These are phyloP conservation scores for Neurospora sp. DNA, from an alignment of 495 filamentous ascomycete genomes.

Conservation along the genomic window DNA sequence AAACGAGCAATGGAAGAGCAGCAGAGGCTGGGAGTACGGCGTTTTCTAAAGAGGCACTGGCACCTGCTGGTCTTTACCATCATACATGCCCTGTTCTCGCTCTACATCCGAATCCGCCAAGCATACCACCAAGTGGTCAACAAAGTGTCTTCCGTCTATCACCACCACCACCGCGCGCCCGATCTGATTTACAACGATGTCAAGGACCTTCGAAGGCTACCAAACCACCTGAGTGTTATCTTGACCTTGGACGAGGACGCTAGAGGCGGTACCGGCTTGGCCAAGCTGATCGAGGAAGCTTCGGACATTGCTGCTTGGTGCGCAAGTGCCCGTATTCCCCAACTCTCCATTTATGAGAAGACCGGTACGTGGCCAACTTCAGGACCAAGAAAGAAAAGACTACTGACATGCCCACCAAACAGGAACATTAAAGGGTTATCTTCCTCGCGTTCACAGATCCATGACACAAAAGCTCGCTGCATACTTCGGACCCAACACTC, in stretches of 20 bases:
- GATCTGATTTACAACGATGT: slow-evolving; percentile 85
- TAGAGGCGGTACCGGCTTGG: slow-evolving; percentile 54
- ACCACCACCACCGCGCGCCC: slow-evolving; percentile 89
- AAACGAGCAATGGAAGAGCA: slow-evolving; percentile 13
- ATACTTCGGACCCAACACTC: slow-evolving; percentile 68
- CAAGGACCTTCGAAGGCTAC: slow-evolving; percentile 57
- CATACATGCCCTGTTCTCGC: slow-evolving; percentile 72
- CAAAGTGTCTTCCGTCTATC: slow-evolving; percentile 64
- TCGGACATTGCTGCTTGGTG: slow-evolving; percentile 89
- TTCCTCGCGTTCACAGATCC: slow-evolving; percentile 63
- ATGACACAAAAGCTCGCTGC: slow-evolving; percentile 63
- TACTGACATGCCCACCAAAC: neutral
- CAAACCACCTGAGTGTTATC: slow-evolving; percentile 80
- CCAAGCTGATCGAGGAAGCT: slow-evolving; percentile 78
- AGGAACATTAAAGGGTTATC: slow-evolving; percentile 82
- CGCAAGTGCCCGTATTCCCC: slow-evolving; percentile 71
- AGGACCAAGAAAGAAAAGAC: neutral
- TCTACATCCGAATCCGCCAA: slow-evolving; percentile 73
- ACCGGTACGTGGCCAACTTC: slow-evolving; percentile 50
- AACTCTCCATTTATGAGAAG: slow-evolving; percentile 82
- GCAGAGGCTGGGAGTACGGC: slow-evolving; percentile 47
- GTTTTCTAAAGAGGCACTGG: slow-evolving; percentile 55
- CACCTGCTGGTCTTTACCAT: slow-evolving; percentile 60
- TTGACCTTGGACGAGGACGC: slow-evolving; percentile 64
- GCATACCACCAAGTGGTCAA: slow-evolving; percentile 67